Conservation (phyloP, 2,329 filamentous ascomycete species). For the Conoideocrella luteorostrata region DNA sequence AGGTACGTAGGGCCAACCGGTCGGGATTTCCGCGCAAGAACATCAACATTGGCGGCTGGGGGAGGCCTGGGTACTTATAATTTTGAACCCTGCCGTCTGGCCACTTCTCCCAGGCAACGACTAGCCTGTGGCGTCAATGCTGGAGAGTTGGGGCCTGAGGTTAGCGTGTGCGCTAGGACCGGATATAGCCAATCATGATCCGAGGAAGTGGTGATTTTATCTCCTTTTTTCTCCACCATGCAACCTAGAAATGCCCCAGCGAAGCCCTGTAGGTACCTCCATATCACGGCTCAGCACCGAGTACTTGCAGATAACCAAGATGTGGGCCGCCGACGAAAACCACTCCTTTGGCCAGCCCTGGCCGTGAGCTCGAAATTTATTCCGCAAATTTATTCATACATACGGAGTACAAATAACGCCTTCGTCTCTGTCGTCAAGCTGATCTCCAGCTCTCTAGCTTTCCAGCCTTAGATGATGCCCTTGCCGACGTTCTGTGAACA, state of each 20-base stretch:
- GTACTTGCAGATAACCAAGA: conserved; percentile 10
- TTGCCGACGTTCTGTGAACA: no score
- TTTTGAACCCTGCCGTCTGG: conserved; percentile 36
- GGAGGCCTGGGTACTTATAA: conserved; percentile 51
- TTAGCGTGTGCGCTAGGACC: conserved; percentile 29
- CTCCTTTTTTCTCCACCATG: conserved; percentile 27
- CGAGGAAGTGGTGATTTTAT: conserved; percentile 28
- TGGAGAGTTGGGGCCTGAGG: conserved; percentile 31
- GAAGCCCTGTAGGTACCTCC: conserved; percentile 33
- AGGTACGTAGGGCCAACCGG: conserved; percentile 46
- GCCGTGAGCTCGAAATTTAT: no score
- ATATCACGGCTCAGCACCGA: conserved; percentile 22
- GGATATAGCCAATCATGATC: conserved; percentile 31
- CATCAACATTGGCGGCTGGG: conserved; percentile 43
- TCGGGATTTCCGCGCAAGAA: conserved; percentile 51
- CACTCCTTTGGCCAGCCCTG: no score
- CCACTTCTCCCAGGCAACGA: conserved; percentile 37
- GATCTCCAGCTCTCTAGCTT: no score
- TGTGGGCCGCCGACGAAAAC: background rate
- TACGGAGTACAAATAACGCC: no score
- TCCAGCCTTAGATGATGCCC: no score
- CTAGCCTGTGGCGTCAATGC: conserved; percentile 37
- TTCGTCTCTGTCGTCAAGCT: no score
- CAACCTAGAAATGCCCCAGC: conserved; percentile 25
- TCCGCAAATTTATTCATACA: no score